Evolutionary conservation across 768 basidiomycete species (phyloP).

Genomic region (Boletales sp.): DNA sequence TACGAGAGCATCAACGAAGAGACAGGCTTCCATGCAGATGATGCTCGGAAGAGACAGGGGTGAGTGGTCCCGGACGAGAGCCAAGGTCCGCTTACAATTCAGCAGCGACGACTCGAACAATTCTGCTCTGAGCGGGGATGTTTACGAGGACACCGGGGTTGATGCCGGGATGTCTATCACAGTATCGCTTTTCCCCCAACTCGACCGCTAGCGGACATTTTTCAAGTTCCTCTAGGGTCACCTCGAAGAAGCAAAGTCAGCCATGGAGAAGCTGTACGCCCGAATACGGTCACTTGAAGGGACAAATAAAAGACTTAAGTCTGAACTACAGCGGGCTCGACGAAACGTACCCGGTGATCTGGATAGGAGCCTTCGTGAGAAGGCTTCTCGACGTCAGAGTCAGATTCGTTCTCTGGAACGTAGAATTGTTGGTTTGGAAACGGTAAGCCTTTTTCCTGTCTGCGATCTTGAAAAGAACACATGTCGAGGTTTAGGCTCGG

Average conservation of each 20-base stretch:
- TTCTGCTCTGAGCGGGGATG: too few species aligned
- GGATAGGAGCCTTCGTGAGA: background rate
- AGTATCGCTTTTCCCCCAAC: conserved; percentile 3
- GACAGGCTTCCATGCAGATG: background rate
- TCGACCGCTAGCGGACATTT: background rate
- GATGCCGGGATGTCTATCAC: conserved; percentile 3
- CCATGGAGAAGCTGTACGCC: conserved; percentile 8
- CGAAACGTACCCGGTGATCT: background rate
- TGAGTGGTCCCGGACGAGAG: background rate
- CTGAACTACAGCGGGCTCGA: conserved; percentile 2
- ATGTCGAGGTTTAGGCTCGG: conserved; percentile 4
- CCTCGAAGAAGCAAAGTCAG: conserved; percentile 3
- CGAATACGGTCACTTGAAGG: conserved; percentile 8
- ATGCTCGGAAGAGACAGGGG: background rate
- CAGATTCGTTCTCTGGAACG: conserved; percentile 11
- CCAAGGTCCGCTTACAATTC: background rate
- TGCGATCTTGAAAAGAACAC: background rate
- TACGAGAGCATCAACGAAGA: conserved; percentile 8
- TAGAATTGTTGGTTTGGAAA: background rate
- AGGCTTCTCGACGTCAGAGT: background rate
- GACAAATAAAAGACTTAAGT: conserved; percentile 5
- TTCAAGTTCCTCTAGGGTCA: conserved; percentile 4
- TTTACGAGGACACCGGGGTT: background rate
- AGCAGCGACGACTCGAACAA: conserved; percentile 1
- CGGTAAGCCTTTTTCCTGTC: background rate